Evolutionary conservation across 192 early-diverging fungal species (phyloP), one percentile per base, ranked within the genome.

Genomic region (Thamnidium elegans): DNA sequence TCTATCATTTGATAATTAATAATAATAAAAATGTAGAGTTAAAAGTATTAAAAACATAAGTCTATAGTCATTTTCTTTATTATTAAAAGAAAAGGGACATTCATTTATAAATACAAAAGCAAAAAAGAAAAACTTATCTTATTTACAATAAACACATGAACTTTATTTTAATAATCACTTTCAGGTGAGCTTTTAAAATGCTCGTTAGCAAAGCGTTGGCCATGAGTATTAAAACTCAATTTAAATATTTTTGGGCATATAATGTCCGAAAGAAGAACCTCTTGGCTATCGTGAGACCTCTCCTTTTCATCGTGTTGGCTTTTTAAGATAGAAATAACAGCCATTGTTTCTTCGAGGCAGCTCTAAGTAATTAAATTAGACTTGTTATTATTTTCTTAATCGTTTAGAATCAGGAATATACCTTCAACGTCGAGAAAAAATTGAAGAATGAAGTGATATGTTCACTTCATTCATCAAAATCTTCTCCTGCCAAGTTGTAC

Each of bases 241-340:
- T 60, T 58, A 7, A 58, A 58, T 43, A 58, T 58, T 58, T n/a
- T 58, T 42, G 55, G 55, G 17, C 17, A 58, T 58, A 58, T 58
- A 17, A 58, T 58, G 34, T 58, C 55, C 17, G 55, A 58, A 7
- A 58, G 17, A 58, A 42, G 8, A 21, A 58, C 23, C 23, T 30
- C 55, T 42, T 20, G 34, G 55, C 55, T 58, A 36, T 58, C 55
- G 20, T 58, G 9, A 11, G 4, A 21, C 55, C 20, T 58, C 55
- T 58, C 39, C 55, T 52, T 52, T 52, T 58, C 55, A 3, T 58
- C 55, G 42, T 58, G 55, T 7, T 43, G 55, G 55, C 15, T 58
- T 42, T 58, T 58, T 8, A 58, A 58, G 17, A 20, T 39, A 58
- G 55, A 34, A 58, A 58, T 42, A 43, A 19, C 17, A 8, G 42